phyloP scores from a whole-genome alignment of 495 filamentous ascomycete species.

The Penicillium herquei region DNA sequence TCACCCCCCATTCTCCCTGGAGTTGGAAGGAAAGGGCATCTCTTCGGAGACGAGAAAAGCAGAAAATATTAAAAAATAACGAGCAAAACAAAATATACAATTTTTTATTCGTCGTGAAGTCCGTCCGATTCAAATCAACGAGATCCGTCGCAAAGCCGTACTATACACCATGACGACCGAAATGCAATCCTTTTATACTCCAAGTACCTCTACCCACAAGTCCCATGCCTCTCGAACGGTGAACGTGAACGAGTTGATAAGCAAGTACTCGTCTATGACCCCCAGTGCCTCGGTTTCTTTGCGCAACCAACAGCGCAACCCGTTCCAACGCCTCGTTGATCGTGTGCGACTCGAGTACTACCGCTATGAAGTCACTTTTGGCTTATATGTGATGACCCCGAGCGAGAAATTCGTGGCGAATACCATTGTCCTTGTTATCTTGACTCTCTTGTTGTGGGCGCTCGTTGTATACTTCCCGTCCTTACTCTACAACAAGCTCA shows the following conservation, averaged over 20 bases:
- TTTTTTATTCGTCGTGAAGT: too few species aligned
- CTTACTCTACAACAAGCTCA: conserved; percentile 38
- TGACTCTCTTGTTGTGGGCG: conserved; percentile 39
- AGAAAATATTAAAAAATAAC: background rate
- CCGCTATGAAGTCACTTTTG: conserved; percentile 74
- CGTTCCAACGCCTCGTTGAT: conserved; percentile 40
- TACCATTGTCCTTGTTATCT: conserved; percentile 37
- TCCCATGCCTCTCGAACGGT: conserved; percentile 34
- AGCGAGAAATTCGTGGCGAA: conserved; percentile 71
- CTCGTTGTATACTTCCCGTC: conserved; percentile 40
- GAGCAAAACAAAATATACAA: too few species aligned
- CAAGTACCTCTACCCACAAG: conserved; percentile 29
- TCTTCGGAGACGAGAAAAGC: too few species aligned
- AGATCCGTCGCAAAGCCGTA: background rate
- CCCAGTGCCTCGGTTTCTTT: conserved; percentile 11
- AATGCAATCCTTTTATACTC: conserved; percentile 42
- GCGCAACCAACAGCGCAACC: conserved; percentile 21
- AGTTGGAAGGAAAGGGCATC: too few species aligned
- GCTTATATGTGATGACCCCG: conserved; percentile 70
- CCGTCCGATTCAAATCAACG: too few species aligned
- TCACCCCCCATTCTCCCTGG: too few species aligned
- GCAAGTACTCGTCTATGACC: conserved; percentile 37
- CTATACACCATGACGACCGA: conserved; percentile 30
- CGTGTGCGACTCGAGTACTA: conserved; percentile 66
- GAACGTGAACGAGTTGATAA: conserved; percentile 41